phyloP scores from a whole-genome alignment of 257 asterid species.

The Fraxinus quadrangulata region DNA sequence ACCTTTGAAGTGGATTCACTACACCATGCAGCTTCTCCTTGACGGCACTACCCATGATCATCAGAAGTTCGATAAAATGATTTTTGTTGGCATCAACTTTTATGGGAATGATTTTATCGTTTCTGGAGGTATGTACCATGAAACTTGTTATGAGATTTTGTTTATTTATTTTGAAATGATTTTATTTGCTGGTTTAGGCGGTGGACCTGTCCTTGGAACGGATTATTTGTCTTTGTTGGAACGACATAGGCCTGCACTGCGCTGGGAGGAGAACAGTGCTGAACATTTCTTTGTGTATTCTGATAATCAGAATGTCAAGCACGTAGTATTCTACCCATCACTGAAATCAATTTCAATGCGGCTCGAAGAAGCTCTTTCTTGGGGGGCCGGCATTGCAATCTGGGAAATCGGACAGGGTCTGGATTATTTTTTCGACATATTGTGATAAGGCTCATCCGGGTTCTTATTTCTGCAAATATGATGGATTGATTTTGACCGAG shows the following conservation, averaged over 20 bases:
- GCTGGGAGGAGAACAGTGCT: conserved; percentile 86
- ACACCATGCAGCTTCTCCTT: conserved; percentile 61
- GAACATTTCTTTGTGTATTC: conserved; percentile 86
- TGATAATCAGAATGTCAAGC: conserved; percentile 58
- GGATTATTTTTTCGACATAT: conserved; percentile 70
- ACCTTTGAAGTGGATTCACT: conserved; percentile 83
- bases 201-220: conserved; percentile 78
- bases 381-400: conserved; percentile 86
- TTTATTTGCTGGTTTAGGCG: conserved; percentile 65
- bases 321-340: conserved; percentile 86
- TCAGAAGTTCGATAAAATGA: conserved; percentile 49
- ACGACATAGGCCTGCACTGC: conserved; percentile 69
- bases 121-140: conserved; percentile 55
- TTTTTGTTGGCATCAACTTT: conserved; percentile 81
- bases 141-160: not conserved
- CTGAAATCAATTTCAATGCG: conserved; percentile 65
- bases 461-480: not conserved
- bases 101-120: conserved; percentile 53
- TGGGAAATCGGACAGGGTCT: conserved; percentile 99
- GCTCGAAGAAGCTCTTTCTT: conserved; percentile 71
- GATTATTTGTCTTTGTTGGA: conserved; percentile 79
- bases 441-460: conserved; percentile 35
- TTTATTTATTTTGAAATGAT: not conserved
- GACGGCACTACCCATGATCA: conserved; percentile 33
- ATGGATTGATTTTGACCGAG: not conserved